Conservation (phyloP, 1,284 basidiomycete genomes). For the Takashimella tepidaria region DNA sequence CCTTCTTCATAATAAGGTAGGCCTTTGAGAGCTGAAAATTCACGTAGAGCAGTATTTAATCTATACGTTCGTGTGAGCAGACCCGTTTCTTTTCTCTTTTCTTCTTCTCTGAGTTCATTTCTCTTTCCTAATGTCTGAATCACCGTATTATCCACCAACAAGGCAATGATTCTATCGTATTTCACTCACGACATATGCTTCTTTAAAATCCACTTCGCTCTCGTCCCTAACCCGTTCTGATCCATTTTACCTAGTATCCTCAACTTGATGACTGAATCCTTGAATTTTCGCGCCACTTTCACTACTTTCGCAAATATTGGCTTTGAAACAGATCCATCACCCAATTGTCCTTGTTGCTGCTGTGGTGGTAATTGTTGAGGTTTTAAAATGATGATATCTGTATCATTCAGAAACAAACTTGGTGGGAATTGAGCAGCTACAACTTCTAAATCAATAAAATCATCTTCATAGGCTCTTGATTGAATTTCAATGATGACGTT, state of each 20-base stretch:
- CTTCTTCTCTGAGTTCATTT: no score
- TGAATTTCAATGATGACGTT: constrained; percentile 65
- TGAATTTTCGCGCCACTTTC: constrained; percentile 56
- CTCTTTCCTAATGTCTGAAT: no score
- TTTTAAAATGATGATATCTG: constrained; percentile 72
- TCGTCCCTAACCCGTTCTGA: constrained; percentile 38
- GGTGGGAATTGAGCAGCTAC: constrained; percentile 54
- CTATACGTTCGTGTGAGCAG: constrained; percentile 50
- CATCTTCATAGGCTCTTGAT: constrained; percentile 49
- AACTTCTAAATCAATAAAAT: constrained; percentile 44
- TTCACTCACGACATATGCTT: constrained; percentile 72
- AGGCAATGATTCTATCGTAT: neutral
- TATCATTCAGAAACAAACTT: constrained; percentile 71
- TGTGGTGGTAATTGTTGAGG: no score
- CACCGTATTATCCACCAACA: neutral
- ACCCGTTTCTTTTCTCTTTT: neutral
- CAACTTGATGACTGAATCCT: constrained; percentile 51
- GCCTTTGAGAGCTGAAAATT: constrained; percentile 81
- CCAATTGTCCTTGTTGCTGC: no score
- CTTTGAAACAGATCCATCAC: constrained; percentile 51
- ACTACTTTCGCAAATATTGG: constrained; percentile 68
- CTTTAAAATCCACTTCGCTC: constrained; percentile 66
- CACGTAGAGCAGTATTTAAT: constrained; percentile 83
- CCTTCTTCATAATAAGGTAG: constrained; percentile 69
- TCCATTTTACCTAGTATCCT: constrained; percentile 49